These are phyloP conservation scores for Verticillium nonalfalfae DNA, from an alignment of 2,329 filamentous ascomycete species.

Conservation along the genomic window DNA sequence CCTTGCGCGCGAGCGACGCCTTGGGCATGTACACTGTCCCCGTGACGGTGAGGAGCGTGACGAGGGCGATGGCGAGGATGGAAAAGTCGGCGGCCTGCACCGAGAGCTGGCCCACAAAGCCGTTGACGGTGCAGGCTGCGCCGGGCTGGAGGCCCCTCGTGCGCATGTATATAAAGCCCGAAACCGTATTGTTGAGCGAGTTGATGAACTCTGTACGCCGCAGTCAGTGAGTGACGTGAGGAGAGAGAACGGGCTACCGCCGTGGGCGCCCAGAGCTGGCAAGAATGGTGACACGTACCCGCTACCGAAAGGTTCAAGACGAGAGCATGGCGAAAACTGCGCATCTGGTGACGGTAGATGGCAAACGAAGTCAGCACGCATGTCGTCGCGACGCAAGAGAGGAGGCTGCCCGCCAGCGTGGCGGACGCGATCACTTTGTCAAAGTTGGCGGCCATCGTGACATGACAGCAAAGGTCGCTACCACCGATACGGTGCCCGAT, in stretches of 20 bases:
- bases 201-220: slow-evolving; percentile 29
- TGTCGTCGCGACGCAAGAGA: slow-evolving; percentile 9
- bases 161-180: slow-evolving; percentile 26
- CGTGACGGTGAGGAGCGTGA: slow-evolving; percentile 32
- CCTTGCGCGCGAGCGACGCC: slow-evolving; percentile 18
- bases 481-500: background rate
- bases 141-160: slow-evolving; percentile 19
- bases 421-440: slow-evolving; percentile 2
- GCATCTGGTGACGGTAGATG: slow-evolving; percentile 10
- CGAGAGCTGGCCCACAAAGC: slow-evolving; percentile 36
- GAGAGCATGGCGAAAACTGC: slow-evolving; percentile 16
- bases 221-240: too few species aligned
- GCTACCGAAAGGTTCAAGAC: slow-evolving; percentile 15
- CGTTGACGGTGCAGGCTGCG: slow-evolving; percentile 31
- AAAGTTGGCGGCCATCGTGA: background rate
- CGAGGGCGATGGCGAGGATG: slow-evolving; percentile 36
- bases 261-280: background rate
- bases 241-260: too few species aligned
- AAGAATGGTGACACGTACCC: slow-evolving; percentile 8
- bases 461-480: background rate
- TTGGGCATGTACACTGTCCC: slow-evolving; percentile 24
- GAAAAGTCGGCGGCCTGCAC: slow-evolving; percentile 36
- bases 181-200: slow-evolving; percentile 32
- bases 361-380: slow-evolving; percentile 10
- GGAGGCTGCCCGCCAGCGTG: slow-evolving; percentile 11